These are phyloP conservation scores for Colletotrichum shisoi DNA, from an alignment of 2,329 filamentous ascomycete species.

Conservation along the genomic window DNA sequence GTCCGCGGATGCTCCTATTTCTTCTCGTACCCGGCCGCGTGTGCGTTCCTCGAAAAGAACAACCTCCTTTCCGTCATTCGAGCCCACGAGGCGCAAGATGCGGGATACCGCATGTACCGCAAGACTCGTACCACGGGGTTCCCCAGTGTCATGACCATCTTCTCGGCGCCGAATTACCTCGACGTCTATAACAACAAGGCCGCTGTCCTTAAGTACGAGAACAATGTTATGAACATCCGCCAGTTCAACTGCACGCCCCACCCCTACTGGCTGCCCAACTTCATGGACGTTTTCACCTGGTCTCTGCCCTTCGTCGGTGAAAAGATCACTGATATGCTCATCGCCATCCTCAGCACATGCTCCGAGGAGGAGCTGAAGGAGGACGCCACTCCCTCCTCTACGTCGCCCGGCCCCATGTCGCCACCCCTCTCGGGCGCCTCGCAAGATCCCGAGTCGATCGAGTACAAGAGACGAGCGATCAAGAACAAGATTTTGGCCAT, in stretches of 20 bases:
- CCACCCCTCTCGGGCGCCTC: conserved; percentile 66
- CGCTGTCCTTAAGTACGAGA: conserved; percentile 98
- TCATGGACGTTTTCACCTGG: conserved; percentile 99
- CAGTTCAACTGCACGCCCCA: conserved; percentile 99
- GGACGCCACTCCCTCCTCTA: conserved; percentile 78
- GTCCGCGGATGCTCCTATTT: conserved; percentile 99
- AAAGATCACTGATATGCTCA: conserved; percentile 99
- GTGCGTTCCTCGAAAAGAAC: conserved; percentile 98
- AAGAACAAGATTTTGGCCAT: conserved; percentile 99
- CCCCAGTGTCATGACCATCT: conserved; percentile 99
- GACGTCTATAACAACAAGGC: conserved; percentile 99
- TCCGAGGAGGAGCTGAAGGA: conserved; percentile 98
- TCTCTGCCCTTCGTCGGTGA: conserved; percentile 97
- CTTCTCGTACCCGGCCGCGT: conserved; percentile 97
- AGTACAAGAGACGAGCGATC: conserved; percentile 94
- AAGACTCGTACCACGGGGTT: conserved; percentile 98
- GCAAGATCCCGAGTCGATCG: conserved; percentile 82
- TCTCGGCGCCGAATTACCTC: conserved; percentile 97
- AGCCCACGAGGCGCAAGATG: conserved; percentile 97
- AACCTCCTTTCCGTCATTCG: conserved; percentile 96
- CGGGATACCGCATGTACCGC: conserved; percentile 98
- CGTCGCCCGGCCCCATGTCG: conserved; percentile 74
- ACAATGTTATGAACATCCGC: conserved; percentile 99
- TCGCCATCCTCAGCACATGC: conserved; percentile 96
- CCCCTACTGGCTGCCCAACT: conserved; percentile 99